Evolutionary conservation across 306 rosid genomes (phyloP), one percentile per base, ranked within the genome.

Genomic region (Citrullus mucosospermus): DNA sequence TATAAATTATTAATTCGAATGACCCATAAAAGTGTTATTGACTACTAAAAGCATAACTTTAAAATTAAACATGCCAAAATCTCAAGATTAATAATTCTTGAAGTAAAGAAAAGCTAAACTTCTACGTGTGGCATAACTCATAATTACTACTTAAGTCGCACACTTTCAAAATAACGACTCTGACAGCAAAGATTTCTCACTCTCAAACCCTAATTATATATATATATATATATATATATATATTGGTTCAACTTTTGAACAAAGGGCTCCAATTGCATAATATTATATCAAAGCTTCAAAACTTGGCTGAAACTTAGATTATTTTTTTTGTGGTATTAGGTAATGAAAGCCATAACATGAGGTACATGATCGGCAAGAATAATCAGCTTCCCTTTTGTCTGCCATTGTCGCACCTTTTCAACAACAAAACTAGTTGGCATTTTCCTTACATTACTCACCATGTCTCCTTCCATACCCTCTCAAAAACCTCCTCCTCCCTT

Each of bases 401-500:
- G 91, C 96, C 97, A 88, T 90, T 90, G 79, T 75, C 79, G 41
- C 79, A 81, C 81, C 92, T 84, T 93, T 84, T 83, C 83, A 87
- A 81, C 68, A 86, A 83, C 91, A 93, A 77, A 81, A 70, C 86
- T 82, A 88, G 90, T 89, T 93, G 96, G 85, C 96, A 88, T 3
- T 75, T 73, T 84, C 92, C 97, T 12, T 82, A 88, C 82, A 87
- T 86, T 81, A 82, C 93, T 93, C 87, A 86, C 85, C 91, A 77
- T 91, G 97, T 91, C 89, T 84, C 82, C 89, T 85, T 46, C 85
- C 80, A 62, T 46, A 68, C 63, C 25, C 83, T 13, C 80, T 90
- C 87, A 82, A 86, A 85, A 86, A 82, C 90, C 88, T 82, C 78
- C 44, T 78, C 81, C 28, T 60, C 2, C 25, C 78, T 55, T 58